Evolutionary conservation across 2,329 filamentous ascomycete species (phyloP).

Genomic region (Aspergillus spinulosporus): DNA sequence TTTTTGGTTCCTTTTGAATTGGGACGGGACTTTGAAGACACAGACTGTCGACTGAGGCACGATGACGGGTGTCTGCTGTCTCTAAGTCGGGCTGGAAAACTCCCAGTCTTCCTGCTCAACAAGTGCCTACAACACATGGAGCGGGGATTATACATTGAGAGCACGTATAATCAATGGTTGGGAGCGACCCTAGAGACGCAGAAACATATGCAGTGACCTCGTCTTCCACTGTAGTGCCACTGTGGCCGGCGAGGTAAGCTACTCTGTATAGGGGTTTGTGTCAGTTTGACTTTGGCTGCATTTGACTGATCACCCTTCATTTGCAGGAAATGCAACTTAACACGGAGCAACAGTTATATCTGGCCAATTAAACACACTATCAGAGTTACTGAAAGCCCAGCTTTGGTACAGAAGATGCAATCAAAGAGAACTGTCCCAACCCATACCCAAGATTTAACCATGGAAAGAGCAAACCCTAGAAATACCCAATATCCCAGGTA

Average conservation of each 20-base stretch:
- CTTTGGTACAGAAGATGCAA: conserved; percentile 5
- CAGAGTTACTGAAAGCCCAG: conserved; percentile 1
- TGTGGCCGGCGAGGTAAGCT: background rate
- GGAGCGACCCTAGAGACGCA: background rate
- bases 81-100: background rate
- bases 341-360: conserved; percentile 11
- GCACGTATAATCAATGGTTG: background rate
- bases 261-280: background rate
- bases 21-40: background rate
- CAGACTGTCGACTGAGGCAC: too few relatives aligned
- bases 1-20: background rate
- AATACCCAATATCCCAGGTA: conserved; percentile 10
- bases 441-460: background rate
- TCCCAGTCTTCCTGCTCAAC: background rate
- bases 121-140: background rate
- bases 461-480: conserved; percentile 22
- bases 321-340: background rate
- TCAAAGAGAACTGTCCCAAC: conserved; percentile 15
- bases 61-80: background rate
- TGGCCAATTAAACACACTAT: conserved; percentile 12
- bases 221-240: background rate
- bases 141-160: background rate
- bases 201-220: background rate
- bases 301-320: background rate
- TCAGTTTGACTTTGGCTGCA: background rate